Base-by-base conservation (phyloP, 129 eudicot species). In the Pulicaria dysenterica region DNA sequence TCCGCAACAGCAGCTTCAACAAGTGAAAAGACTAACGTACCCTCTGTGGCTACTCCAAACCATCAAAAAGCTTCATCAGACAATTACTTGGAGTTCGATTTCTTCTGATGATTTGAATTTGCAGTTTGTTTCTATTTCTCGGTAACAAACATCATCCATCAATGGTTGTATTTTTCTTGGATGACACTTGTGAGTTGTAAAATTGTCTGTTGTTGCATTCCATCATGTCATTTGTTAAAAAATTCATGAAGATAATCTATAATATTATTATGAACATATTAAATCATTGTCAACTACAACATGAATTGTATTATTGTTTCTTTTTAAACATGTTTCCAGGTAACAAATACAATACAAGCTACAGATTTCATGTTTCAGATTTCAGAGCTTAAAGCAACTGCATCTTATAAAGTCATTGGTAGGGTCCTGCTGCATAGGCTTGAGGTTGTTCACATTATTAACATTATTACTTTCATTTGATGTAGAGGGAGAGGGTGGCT, bases 1-100 rank as follows among this genome's bases (percentile, higher is more conserved):
- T 24, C 31, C 1, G 67, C 48, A 38, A 74, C 83, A 1, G 70
- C 69, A 13, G 76, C 83, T 14, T 68, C 83, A 4, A 74, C 82
- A 1, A 81, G 77, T 58, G 86, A 78, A 73, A 84, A 84, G 83
- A 59, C 83, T 8, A 71, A 55, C 59, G 67, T 73, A 11, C 75
- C 70, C 46, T 69, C 61, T 10, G 75, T 67, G 43, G 81, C 82
- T 55, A 69, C 61, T 69, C 71, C 83, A 12, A 82, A 84, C 77
- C 87, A 76, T 64, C 87, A 76, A 69, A 87, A 87, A 68, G 79
- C 81, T 78, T 80, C 77, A 15, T 80, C 77, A 15, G 87, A 84
- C 40, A 87, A 79, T 66, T 87, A 81, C 83, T 78, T 87, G 56
- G 93, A 87, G 80, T 88, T 88, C 72, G 95, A 88, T 78, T 88